phyloP scores from a whole-genome alignment of 2,329 filamentous ascomycete species.

The Pezicula carpinea region DNA sequence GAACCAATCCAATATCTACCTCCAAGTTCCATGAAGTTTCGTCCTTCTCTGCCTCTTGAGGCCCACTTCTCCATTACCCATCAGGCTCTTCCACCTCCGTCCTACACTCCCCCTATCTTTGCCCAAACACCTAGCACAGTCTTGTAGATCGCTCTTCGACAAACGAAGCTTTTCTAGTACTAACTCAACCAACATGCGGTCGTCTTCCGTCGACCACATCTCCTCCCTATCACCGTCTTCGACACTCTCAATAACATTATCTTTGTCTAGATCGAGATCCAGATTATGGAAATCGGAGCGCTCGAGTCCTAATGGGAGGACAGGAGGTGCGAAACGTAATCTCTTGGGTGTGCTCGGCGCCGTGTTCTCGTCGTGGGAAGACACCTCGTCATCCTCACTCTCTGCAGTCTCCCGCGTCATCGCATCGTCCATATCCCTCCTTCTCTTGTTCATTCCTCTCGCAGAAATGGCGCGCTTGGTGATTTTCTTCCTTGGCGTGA shows the following conservation, averaged over 20 bases:
- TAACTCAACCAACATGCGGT: constrained; percentile 61
- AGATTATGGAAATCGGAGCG: constrained; percentile 54
- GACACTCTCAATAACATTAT: constrained; percentile 28
- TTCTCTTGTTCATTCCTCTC: constrained; percentile 48
- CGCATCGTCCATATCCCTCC: constrained; percentile 42
- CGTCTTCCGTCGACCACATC: constrained; percentile 59
- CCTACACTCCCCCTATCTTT: constrained; percentile 54
- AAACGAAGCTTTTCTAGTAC: constrained; percentile 63
- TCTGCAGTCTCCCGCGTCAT: constrained; percentile 38
- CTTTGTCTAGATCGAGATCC: constrained; percentile 27
- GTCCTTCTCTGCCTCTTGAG: constrained; percentile 45
- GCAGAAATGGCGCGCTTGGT: constrained; percentile 42
- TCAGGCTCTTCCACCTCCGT: constrained; percentile 58
- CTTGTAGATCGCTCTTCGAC: constrained; percentile 61
- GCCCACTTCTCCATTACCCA: constrained; percentile 54
- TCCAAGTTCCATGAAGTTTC: constrained; percentile 52
- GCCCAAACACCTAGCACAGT: constrained; percentile 59
- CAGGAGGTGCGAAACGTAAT: constrained; percentile 54
- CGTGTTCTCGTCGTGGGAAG: constrained; percentile 14
- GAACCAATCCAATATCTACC: constrained; percentile 25
- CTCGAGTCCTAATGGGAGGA: constrained; percentile 55
- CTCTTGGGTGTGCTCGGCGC: constrained; percentile 51
- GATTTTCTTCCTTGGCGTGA: constrained; percentile 35
- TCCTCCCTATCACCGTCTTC: constrained; percentile 18
- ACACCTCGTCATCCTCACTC: constrained; percentile 22